Base-by-base conservation (phyloP, 495 filamentous ascomycete species). In the Oidiodendron maius region DNA sequence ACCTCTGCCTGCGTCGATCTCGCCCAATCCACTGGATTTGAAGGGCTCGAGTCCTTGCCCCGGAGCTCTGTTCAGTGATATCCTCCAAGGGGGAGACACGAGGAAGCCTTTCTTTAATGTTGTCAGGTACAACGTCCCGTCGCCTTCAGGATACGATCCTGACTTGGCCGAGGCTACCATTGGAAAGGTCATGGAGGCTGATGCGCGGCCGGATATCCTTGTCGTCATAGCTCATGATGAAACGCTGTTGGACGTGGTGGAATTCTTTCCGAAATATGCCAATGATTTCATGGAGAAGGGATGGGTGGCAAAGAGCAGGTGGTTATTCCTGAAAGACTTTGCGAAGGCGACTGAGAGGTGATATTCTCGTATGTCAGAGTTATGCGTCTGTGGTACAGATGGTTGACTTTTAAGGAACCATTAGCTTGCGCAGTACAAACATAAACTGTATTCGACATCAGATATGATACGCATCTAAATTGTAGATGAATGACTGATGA, bases 261-360 rank as follows among this genome's bases (percentile, higher is more conserved):
- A 71, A 24, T 64, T 71, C 41, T 80, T 71, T 45, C 74, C 72
- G 0, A 49, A 65, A 30, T 56, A 47, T n/a, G 58, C 66, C 13
- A 74, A 77, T 60, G 60, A 52, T 0, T 77, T 70, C 66, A 62
- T 58, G 23, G 23, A 44, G 24, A 44, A 44, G 24, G 41, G 50
- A 50, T 61, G 47, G 64, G 66, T 66, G n/a, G 48, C 67, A 40
- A 61, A 72, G 46, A 58, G 56, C 2, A 55, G 65, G 17, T 83
- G 79, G 80, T 49, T 62, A 46, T 83, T 83, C 56, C 53, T 83
- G 44, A 67, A 63, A 21, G 75, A 82, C 46, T 81, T 80, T 57
- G 67, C 61, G 0, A 53, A 60, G 13, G 67, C 67, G 1, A 66
- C 68, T n/a, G n/a, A n/a, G n/a, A n/a, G n/a, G n/a, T n/a, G n/a